phyloP scores from a whole-genome alignment of 2,329 filamentous ascomycete species.

The Colletotrichum godetiae region DNA sequence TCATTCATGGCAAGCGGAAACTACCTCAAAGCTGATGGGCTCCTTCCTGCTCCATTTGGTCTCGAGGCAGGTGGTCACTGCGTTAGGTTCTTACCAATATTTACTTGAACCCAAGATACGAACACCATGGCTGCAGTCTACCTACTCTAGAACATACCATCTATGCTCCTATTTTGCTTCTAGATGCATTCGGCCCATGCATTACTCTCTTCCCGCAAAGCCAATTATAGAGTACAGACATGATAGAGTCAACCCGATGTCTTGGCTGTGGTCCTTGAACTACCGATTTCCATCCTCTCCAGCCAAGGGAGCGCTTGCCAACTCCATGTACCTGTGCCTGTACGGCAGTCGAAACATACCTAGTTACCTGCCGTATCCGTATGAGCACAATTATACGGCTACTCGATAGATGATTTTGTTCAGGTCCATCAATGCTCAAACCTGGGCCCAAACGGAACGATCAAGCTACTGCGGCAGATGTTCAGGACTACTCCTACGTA shows the following conservation, averaged over 20 bases:
- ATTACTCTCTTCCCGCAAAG: background rate
- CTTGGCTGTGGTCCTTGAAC: background rate
- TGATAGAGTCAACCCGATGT: slow-evolving; percentile 1
- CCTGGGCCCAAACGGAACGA: slow-evolving; percentile 13
- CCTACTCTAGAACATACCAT: slow-evolving; percentile 26
- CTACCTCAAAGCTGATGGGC: too few species aligned
- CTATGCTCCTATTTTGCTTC: slow-evolving; percentile 23
- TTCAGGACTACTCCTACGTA: background rate
- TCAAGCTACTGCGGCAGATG: background rate
- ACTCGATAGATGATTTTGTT: background rate
- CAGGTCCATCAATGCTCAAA: slow-evolving; percentile 5
- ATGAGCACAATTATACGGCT: background rate
- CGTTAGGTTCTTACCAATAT: too few species aligned
- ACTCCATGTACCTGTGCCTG: background rate
- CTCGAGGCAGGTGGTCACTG: too few species aligned
- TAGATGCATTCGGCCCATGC: slow-evolving; percentile 25
- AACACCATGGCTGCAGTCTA: background rate
- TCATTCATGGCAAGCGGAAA: too few species aligned
- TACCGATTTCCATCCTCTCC: background rate
- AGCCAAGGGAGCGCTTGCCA: background rate
- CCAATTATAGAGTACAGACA: slow-evolving; percentile 12
- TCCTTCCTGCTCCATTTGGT: too few species aligned
- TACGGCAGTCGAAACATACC: background rate
- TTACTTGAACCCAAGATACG: background rate
- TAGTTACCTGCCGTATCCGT: background rate